Evolutionary conservation across 495 filamentous ascomycete species (phyloP), one percentile per base, ranked within the genome.

Genomic region (Saxophila tyrrhenica): DNA sequence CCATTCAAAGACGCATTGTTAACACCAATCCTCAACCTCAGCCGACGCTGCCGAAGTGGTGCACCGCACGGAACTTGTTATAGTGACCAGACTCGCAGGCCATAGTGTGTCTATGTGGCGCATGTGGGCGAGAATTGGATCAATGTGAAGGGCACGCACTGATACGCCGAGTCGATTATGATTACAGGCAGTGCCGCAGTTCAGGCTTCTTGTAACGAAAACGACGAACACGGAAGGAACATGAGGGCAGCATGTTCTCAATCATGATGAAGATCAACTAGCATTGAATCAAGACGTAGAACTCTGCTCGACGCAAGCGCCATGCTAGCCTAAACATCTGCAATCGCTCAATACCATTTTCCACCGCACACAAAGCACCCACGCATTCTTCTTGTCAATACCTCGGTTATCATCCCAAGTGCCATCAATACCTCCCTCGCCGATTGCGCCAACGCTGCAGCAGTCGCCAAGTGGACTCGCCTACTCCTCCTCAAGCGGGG

Each of bases 401-500:
- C 17, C 41, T 44, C 17, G 41, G 41, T 39, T n/a, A 17, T 21
- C 15, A n/a, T 44, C 41, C 41, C 41, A 44, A 44, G 41, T 44
- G 41, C 8, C 19, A n/a, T 21, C 15, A n/a, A 9, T 9, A 3
- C 15, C 41, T 17, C 41, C 41, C 19, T 44, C 41, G 41, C 41
- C 41, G 41, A 44, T 8, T 17, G 41, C 41, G 41, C 41, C 41
- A 17, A 21, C 15, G 41, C 41, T 44, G 41, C 29, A n/a, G n/a
- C n/a, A 44, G 41, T 21, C 19, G 15, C 19, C 23, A 49, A 17
- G 24, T 23, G 32, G 2, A 15, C 9, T 49, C 19, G 74, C 76
- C 59, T 74, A 73, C 60, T 77, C 74, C 43, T 51, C 67, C 68
- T 77, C 74, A 39, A 70, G 47, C 45, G 74, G 74, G 54, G 69